Evolutionary conservation across 352 stramenopile species (phyloP).

Genomic region (Phytophthora pluvialis): DNA sequence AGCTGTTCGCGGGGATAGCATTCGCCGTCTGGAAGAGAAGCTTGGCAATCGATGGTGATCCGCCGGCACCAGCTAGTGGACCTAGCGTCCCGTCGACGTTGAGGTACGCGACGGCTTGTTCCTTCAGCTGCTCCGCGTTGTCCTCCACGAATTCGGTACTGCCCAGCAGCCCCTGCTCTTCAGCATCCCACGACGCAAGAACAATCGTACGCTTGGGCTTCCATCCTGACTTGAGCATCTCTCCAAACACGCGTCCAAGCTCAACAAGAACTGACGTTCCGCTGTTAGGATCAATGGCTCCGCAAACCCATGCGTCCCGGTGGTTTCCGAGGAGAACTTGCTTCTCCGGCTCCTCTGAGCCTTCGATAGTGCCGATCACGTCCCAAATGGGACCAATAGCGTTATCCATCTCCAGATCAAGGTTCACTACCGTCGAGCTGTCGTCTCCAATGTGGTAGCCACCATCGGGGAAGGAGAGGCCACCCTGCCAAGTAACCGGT

Average conservation of each 20-base stretch:
- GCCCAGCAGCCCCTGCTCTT: conserved; percentile 66
- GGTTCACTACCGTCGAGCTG: conserved; percentile 49
- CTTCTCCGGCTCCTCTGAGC: conserved; percentile 48
- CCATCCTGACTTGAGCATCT: conserved; percentile 60
- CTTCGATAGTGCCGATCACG: conserved; percentile 65
- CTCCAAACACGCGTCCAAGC: conserved; percentile 57
- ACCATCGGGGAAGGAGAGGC: conserved; percentile 45
- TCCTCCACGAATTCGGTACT: conserved; percentile 88
- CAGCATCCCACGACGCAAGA: conserved; percentile 70
- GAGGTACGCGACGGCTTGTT: conserved; percentile 79
- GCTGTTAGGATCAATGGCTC: conserved; percentile 27
- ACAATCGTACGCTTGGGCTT: conserved; percentile 64
- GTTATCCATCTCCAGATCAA: conserved; percentile 83
- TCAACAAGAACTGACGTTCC: conserved; percentile 63
- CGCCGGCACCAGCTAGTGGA: conserved; percentile 51
- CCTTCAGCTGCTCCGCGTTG: conserved; percentile 52
- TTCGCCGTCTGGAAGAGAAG: conserved; percentile 67
- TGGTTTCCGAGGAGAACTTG: conserved; percentile 76
- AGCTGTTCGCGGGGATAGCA: conserved; percentile 64
- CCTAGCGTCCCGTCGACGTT: conserved; percentile 89
- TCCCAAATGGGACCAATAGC: conserved; percentile 49
- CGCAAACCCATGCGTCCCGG: conserved; percentile 70
- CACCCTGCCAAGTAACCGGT: conserved; percentile 62
- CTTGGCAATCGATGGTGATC: conserved; percentile 68
- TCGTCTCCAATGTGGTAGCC: conserved; percentile 77